Conservation (phyloP, 805 yeast genomes). For the Wickerhamomyces queroliae region DNA sequence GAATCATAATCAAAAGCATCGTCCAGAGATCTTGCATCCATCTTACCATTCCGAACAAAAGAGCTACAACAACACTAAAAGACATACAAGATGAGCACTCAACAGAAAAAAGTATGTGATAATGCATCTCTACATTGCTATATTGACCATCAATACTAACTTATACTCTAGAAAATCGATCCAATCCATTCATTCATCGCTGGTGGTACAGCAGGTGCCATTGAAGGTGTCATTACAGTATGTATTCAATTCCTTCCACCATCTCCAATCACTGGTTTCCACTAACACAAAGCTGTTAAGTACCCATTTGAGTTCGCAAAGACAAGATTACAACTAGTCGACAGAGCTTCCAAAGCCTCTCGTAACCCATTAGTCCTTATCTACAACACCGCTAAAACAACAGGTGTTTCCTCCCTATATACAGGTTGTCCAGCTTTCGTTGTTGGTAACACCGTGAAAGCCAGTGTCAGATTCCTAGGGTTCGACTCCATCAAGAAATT, state of each 20-base stretch:
- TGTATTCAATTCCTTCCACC: slow-evolving; percentile 4
- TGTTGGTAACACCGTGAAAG: slow-evolving; percentile 93
- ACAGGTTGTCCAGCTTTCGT: slow-evolving; percentile 97
- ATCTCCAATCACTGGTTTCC: neutral
- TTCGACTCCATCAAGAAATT: slow-evolving; percentile 80
- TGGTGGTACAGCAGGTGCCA: slow-evolving; percentile 96
- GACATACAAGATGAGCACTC: neutral
- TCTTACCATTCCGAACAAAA: no score
- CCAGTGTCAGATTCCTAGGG: slow-evolving; percentile 91
- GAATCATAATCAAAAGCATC: neutral
- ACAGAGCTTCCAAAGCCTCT: slow-evolving; percentile 56
- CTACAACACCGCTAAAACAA: slow-evolving; percentile 64
- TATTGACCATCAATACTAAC: neutral
- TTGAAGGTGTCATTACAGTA: slow-evolving; percentile 79
- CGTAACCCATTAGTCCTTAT: slow-evolving; percentile 83
- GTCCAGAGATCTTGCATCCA: no score
- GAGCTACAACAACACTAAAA: no score
- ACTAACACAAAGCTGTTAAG: slow-evolving; percentile 5
- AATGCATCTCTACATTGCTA: neutral
- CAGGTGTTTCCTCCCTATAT: slow-evolving; percentile 75
- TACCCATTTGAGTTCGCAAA: slow-evolving; percentile 98
- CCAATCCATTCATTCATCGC: slow-evolving; percentile 83
- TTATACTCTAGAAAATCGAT: slow-evolving; percentile 37
- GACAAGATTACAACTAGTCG: slow-evolving; percentile 81
- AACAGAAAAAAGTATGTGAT: neutral